Percentiles rank a stretch among this genome's conserved stretches.
Conservation (phyloP, 768 basidiomycete species). For the Paxillus involutus region DNA sequence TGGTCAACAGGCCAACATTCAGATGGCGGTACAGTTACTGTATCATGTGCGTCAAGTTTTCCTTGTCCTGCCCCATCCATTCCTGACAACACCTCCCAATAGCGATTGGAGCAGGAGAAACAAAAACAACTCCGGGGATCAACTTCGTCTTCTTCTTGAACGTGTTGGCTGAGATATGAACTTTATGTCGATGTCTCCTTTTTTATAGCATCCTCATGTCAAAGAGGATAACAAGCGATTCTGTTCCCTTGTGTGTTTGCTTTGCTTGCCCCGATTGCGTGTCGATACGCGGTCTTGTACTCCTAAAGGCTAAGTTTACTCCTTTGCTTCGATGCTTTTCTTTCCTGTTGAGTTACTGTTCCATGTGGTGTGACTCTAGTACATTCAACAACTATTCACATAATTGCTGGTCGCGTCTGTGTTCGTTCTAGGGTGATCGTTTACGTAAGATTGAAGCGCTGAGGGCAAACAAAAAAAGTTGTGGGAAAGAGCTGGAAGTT, state of each 20-base stretch:
- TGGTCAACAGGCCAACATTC: slow-evolving; percentile 91
- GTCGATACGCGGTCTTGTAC: slow-evolving; percentile 12
- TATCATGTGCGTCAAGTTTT: slow-evolving; percentile 62
- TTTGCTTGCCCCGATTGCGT: slow-evolving; percentile 5
- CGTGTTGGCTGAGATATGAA: not conserved
- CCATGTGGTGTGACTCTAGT: not conserved
- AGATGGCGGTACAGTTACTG: slow-evolving; percentile 92
- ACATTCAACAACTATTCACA: not conserved
- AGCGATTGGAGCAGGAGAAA: slow-evolving; percentile 89
- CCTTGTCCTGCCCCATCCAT: not conserved
- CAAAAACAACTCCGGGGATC: slow-evolving; percentile 68
- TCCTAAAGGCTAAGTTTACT: not conserved
- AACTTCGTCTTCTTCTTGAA: slow-evolving; percentile 30
- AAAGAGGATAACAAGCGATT: not conserved
- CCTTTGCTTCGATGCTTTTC: not conserved
- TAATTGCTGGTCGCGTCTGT: not conserved
- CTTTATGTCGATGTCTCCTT: not conserved
- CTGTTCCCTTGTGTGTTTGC: not conserved
- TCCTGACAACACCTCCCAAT: slow-evolving; percentile 10
- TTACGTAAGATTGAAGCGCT: slow-evolving; percentile 24
- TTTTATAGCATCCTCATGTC: not conserved
- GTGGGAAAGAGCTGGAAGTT: too few species aligned
- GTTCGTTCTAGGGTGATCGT: not conserved
- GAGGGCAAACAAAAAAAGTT: not conserved
- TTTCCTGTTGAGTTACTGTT: not conserved